Evolutionary conservation across 148 eudicot species (phyloP).

Genomic region (Rhododendron simsii): DNA sequence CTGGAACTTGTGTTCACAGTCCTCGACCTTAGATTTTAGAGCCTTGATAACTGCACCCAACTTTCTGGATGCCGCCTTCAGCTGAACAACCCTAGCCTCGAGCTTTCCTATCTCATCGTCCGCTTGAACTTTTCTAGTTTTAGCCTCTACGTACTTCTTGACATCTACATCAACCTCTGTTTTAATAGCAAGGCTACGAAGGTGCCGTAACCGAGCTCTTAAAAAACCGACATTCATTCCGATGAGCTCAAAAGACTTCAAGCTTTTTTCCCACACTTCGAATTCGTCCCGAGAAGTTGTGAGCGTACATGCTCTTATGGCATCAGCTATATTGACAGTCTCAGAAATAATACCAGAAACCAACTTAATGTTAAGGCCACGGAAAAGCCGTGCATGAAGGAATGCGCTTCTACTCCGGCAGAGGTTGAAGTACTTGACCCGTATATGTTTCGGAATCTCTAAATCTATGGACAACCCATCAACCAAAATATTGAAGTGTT

Average conservation of each 20-base stretch:
- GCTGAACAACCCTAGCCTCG: constrained; percentile 31
- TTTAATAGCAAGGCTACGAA: constrained; percentile 31
- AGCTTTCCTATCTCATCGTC: constrained; percentile 35
- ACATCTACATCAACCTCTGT: constrained; percentile 31
- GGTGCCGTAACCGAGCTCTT: constrained; percentile 25
- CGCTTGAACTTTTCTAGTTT: constrained; percentile 14
- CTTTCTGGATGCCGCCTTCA: constrained; percentile 30
- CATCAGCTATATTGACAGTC: constrained; percentile 34
- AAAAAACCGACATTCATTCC: constrained; percentile 59
- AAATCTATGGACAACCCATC: constrained; percentile 40
- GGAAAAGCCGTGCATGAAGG: constrained; percentile 44
- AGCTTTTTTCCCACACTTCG: constrained; percentile 39
- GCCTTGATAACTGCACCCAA: constrained; percentile 27
- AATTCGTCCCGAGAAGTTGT: constrained; percentile 33
- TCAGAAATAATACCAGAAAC: constrained; percentile 42
- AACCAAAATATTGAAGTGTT: constrained; percentile 34
- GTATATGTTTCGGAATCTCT: constrained; percentile 29
- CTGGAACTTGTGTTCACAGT: constrained; percentile 34
- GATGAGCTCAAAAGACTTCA: constrained; percentile 40
- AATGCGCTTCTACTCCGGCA: constrained; percentile 37
- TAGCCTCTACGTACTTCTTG: constrained; percentile 33
- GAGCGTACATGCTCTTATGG: constrained; percentile 36
- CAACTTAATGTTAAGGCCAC: constrained; percentile 32
- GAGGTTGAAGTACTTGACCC: constrained; percentile 43
- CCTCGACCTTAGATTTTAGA: constrained; percentile 33